Conservation (phyloP, 257 asterid species). For the Mentha longifolia region DNA sequence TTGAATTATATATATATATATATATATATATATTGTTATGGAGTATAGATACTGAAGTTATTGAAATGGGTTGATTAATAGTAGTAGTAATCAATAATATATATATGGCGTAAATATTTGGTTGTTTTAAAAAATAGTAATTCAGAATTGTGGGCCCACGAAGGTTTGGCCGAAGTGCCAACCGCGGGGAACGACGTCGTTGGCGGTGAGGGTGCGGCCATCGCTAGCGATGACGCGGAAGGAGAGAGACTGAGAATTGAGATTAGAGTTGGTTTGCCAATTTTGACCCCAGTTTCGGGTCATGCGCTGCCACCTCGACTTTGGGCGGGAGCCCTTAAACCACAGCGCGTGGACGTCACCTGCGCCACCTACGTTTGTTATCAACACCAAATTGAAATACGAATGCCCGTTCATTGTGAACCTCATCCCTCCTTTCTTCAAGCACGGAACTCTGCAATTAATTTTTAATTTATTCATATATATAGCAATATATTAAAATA, state of each 20-base stretch:
- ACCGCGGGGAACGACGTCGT: constrained; percentile 41
- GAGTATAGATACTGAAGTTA: too few species aligned
- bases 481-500: too few species aligned
- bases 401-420: constrained; percentile 62
- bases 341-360: constrained; percentile 56
- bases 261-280: constrained; percentile 54
- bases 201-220: constrained; percentile 46
- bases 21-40: too few species aligned
- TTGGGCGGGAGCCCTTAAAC: constrained; percentile 52
- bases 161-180: constrained; percentile 70
- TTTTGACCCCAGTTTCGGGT: constrained; percentile 67
- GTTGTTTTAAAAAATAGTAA: not conserved
- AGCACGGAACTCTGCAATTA: constrained; percentile 46
- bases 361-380: constrained; percentile 63
- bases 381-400: constrained; percentile 52
- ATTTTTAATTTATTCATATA: too few species aligned
- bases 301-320: constrained; percentile 47
- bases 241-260: constrained; percentile 54
- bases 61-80: too few species aligned
- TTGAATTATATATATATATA: too few species aligned
- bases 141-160: constrained; percentile 51
- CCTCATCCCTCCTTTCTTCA: constrained; percentile 59
- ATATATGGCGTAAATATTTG: not conserved
- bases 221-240: constrained; percentile 55
- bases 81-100: too few species aligned